phyloP scores from a whole-genome alignment of 1,284 basidiomycete genomes.

The Tilletia setariae region DNA sequence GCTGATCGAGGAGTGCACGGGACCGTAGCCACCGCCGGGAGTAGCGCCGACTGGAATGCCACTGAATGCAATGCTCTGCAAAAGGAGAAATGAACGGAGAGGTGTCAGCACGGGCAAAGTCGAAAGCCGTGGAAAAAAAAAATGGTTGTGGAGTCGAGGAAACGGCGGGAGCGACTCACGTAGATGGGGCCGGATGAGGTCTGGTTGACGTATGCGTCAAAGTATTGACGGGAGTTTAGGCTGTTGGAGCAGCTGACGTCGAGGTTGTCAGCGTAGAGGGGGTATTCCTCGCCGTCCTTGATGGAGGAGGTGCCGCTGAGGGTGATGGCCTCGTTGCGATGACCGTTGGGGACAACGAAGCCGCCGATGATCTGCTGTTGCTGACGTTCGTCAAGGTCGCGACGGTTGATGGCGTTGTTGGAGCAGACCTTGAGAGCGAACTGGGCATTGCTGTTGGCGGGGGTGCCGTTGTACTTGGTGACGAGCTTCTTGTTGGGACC shows the following conservation, averaged over 20 bases:
- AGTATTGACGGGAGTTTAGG: background rate
- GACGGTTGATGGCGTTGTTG: background rate
- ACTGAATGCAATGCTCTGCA: no score
- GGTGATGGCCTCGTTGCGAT: no score
- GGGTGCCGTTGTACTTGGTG: conserved; percentile 3
- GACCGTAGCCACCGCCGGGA: no score
- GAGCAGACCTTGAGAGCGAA: background rate
- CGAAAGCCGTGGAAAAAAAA: no score
- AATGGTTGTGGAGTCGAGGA: no score
- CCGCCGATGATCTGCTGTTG: background rate
- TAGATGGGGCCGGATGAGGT: background rate
- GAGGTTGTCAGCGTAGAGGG: background rate
- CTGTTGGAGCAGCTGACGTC: background rate
- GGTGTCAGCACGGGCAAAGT: no score
- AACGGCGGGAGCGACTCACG: background rate
- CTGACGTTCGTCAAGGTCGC: background rate
- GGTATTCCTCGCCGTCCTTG: background rate
- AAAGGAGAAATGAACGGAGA: no score
- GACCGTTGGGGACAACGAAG: no score
- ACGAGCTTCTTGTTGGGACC: background rate
- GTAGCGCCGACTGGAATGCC: no score
- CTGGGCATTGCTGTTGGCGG: background rate
- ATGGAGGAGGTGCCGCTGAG: background rate
- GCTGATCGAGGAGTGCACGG: no score
- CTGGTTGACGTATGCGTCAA: background rate